Base-by-base conservation (phyloP, 495 filamentous ascomycete genomes). In the Neurospora sp. region DNA sequence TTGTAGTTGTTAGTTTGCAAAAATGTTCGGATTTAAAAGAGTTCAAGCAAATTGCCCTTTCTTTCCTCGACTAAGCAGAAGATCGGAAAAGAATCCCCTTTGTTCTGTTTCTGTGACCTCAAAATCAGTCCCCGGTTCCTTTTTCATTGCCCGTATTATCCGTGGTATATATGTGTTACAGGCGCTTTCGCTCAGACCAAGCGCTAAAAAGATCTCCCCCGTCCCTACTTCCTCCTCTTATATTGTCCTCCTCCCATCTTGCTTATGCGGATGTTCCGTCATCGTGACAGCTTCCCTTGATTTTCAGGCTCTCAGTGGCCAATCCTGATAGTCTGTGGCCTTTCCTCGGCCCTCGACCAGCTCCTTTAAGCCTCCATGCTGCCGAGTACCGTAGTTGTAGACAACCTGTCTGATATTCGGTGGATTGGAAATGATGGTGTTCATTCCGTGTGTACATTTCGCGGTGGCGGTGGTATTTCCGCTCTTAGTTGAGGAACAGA, bases 401-500 rank as follows among this genome's bases (percentile, higher is more conserved):
- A 65, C 53, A 37, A 4, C 27, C 14, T 37, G 53, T 65, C 53
- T 18, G 2, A 7, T 22, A 18, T 35, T 16, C 3, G 27, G 14
- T 65, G 27, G 14, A 0, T 65, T 35, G 53, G 27, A 65, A 31
- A 65, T 3, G 27, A 18, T 35, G 53, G 27, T 65, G 37, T 48
- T 68, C 39, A 20, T 31, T 73, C 8, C 22, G 31, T 20, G 35
- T 37, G 35, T 37, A 37, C 35, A 37, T 37, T 14, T 12, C 41
- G 27, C 20, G 18, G 18, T 4, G 18, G 1, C 39, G 27, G 16
- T 70, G 27, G 39, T 72, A 65, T 68, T 48, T 39, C 27, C 5
- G 14, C 38, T n/a, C 71, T 75, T 71, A 82, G 75, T 81, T 79
- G 73, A 92, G 86, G 80, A 98, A 92, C 76, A 99, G 84, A 73